Evolutionary conservation across 345 rosid genomes (phyloP), one percentile per base, ranked within the genome.

Genomic region (Adansonia digitata): DNA sequence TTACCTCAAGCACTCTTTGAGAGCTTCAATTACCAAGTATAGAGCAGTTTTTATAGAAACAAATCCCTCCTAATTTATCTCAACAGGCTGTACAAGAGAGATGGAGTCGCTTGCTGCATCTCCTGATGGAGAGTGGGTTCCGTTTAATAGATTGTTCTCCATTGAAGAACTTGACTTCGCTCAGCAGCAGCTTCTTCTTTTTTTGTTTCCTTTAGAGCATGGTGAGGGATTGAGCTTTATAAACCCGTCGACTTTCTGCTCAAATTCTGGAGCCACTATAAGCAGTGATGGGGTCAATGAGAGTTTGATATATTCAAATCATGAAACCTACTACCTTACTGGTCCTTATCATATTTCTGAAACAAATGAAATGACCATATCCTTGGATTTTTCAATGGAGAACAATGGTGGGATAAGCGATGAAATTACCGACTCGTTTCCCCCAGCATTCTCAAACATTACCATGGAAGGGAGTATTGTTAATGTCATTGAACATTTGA

Each of bases 101-200:
- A 85, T 81, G 88, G 87, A 88, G 81, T 15, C 80, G 37, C 9
- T 77, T 4, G 87, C 83, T 75, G 82, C 84, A 70, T 83, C 79
- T 76, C 84, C 83, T 74, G 82, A 77, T 39, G 86, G 79, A 55
- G 88, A 88, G 61, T 88, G 86, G 89, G 88, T 86, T 55, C 75
- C 72, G 11, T 59, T 88, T 39, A 66, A 77, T 84, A 71, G 78
- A 75, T 71, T 86, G 67, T 82, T 84, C 72, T 74, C 77, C 71
- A 34, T 37, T 22, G 82, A 80, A 59, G 85, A 83, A 29, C 76
- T 74, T 57, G 87, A 84, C 18, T 72, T 79, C 76, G 56, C 79
- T n/a, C n/a, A n/a, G 1, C 74, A 73, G 15, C 78, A 81, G 29
- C 20, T 72, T 64, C 77, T 81, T 29, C 65, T 75, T 42, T 81